These are phyloP conservation scores for Musa beccarii DNA, from an alignment of 176 grass and related monocot species.

Conservation along the genomic window DNA sequence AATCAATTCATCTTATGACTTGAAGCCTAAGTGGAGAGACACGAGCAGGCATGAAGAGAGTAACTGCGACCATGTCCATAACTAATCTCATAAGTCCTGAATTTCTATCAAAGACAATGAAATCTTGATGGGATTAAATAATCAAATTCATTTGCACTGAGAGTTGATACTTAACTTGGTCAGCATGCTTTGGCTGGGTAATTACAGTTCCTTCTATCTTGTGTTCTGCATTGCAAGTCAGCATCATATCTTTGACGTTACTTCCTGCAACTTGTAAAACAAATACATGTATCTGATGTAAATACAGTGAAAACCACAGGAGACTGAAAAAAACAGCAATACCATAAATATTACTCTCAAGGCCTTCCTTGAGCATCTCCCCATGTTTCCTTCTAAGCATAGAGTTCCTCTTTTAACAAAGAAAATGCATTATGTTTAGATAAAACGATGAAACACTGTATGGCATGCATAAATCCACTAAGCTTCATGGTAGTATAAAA, in stretches of 20 bases:
- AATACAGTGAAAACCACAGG: neutral
- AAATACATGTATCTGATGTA: neutral
- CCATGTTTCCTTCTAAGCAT: slow-evolving; percentile 28
- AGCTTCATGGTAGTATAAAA: slow-evolving; percentile 7
- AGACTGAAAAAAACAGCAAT: neutral
- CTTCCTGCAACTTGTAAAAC: neutral
- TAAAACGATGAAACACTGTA: neutral
- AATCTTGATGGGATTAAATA: neutral
- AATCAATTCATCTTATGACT: neutral
- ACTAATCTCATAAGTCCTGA: neutral
- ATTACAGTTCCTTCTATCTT: neutral
- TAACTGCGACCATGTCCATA: neutral
- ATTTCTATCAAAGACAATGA: neutral
- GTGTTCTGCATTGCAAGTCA: neutral
- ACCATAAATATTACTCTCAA: slow-evolving; percentile 11
- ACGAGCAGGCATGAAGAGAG: neutral
- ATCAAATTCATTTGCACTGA: neutral
- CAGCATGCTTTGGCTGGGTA: neutral
- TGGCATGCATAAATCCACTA: slow-evolving; percentile 8
- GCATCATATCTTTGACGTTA: neutral
- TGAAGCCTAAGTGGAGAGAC: neutral
- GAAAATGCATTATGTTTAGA: neutral
- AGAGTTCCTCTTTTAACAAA: slow-evolving; percentile 31
- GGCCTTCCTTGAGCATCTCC: slow-evolving; percentile 24
- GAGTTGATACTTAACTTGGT: slow-evolving; percentile 6